Evolutionary conservation across 805 yeast genomes (phyloP).

Genomic region (Ogataea sp.): DNA sequence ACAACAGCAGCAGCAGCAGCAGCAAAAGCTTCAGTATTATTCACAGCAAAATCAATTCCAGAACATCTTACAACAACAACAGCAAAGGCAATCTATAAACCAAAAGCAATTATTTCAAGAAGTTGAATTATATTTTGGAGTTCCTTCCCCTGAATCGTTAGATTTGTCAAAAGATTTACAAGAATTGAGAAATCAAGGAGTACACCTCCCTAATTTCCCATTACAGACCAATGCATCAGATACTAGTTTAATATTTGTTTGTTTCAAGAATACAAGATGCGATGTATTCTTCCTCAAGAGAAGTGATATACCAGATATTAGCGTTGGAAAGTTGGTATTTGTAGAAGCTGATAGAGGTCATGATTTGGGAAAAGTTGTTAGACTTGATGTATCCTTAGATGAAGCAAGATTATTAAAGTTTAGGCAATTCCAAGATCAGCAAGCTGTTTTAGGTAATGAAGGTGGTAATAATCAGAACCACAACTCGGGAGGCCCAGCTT

Average conservation of each 20-base stretch:
- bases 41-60: neutral
- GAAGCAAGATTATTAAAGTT: slow-evolving; percentile 63
- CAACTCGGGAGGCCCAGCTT: too few species aligned
- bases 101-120: slow-evolving; percentile 14
- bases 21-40: neutral
- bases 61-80: neutral
- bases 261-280: slow-evolving; percentile 71
- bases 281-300: slow-evolving; percentile 57
- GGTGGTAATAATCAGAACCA: slow-evolving; percentile 14
- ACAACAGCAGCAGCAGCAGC: neutral
- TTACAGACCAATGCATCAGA: slow-evolving; percentile 3
- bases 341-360: slow-evolving; percentile 82
- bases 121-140: slow-evolving; percentile 20
- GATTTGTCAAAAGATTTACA: slow-evolving; percentile 17
- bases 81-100: slow-evolving; percentile 17
- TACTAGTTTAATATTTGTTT: slow-evolving; percentile 47
- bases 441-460: slow-evolving; percentile 44
- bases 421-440: slow-evolving; percentile 64
- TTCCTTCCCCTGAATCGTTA: slow-evolving; percentile 16
- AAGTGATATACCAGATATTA: too few species aligned
- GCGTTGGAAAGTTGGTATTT: slow-evolving; percentile 60
- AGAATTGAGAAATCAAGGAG: slow-evolving; percentile 8
- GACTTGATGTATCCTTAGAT: slow-evolving; percentile 48
- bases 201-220: slow-evolving; percentile 24
- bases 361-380: slow-evolving; percentile 63